phyloP scores from a whole-genome alignment of 192 early-diverging fungal species.

The Dissophora globulifera region DNA sequence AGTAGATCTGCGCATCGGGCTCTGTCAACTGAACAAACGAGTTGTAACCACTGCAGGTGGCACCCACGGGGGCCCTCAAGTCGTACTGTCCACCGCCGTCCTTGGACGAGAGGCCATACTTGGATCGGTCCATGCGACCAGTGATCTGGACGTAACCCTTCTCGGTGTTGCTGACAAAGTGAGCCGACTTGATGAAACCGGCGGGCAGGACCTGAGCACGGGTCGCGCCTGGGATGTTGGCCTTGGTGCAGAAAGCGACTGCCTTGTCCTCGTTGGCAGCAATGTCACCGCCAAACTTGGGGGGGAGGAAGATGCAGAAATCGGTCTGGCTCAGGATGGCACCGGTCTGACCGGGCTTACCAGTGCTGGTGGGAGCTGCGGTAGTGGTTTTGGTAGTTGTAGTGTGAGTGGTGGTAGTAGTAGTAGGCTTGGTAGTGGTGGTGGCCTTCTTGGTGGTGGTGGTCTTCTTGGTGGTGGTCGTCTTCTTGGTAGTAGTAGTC shows the following conservation, averaged over 20 bases:
- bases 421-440: background rate
- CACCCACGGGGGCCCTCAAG: conserved; percentile 51
- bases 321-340: conserved; percentile 15
- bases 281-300: conserved; percentile 25
- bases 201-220: conserved; percentile 41
- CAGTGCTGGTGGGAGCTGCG: conserved; percentile 1
- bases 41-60: conserved; percentile 48
- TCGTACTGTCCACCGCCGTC: conserved; percentile 68
- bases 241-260: conserved; percentile 42
- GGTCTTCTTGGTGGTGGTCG: background rate
- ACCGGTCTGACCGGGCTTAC: conserved; percentile 17
- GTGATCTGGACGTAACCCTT: conserved; percentile 62
- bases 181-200: conserved; percentile 57
- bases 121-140: conserved; percentile 55
- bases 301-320: conserved; percentile 48
- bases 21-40: conserved; percentile 58
- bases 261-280: conserved; percentile 36
- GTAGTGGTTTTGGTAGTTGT: conserved; percentile 3
- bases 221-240: conserved; percentile 41
- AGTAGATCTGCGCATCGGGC: conserved; percentile 51
- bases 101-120: conserved; percentile 39
- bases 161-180: conserved; percentile 31
- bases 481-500: conserved; percentile 1
- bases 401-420: background rate
- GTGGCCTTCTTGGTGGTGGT: conserved; percentile 4